Evolutionary conservation across 2,329 filamentous ascomycete species (phyloP), one percentile per base, ranked within the genome.

Genomic region (Pseudocercospora cruenta): DNA sequence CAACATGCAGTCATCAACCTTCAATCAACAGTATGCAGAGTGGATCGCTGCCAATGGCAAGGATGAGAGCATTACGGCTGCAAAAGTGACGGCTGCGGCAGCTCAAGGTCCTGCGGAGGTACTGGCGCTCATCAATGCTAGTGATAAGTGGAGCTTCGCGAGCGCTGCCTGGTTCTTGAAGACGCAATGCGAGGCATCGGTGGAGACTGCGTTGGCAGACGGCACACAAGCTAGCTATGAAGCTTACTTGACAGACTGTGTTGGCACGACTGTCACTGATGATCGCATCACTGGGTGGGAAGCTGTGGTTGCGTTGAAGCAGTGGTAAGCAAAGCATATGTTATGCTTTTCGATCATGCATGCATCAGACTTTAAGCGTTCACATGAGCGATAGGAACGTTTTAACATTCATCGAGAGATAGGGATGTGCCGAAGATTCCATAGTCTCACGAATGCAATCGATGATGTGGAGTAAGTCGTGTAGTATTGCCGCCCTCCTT

Each of bases 111-210:
- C 81, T 57, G 76, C 80, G 0, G 81, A 79, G 14, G 78, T 88
- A 0, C 77, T 88, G 3, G 82, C 79, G 22, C 74, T 88, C 55
- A 81, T 90, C 19, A 79, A 84, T 45, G 73, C 74, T 0, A 82
- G 84, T 59, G 76, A 67, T 33, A 66, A 82, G 22, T 84, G 83
- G 66, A 82, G 83, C 60, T 90, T 89, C 73, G 87, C 81, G 0
- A 84, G 82, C 14, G 88, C 83, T 2, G 84, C 86, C 7, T 90
- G 88, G 88, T 90, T 86, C 72, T 73, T 89, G 58, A 82, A 76
- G 12, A 85, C 81, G 0, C 80, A 88, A 74, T 90, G 88, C 73
- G 73, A 70, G 0, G 71, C 73, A 0, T 75, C 72, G n/a, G 79
- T 86, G 26, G 77, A 82, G 60, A 47, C 72, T 2, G 80, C 77